A percentile compares a stretch with the other conserved stretches of the same genome.
These are phyloP conservation scores for Backusella sp. DNA, from an alignment of 192 early-diverging fungal species.

Conservation along the genomic window DNA sequence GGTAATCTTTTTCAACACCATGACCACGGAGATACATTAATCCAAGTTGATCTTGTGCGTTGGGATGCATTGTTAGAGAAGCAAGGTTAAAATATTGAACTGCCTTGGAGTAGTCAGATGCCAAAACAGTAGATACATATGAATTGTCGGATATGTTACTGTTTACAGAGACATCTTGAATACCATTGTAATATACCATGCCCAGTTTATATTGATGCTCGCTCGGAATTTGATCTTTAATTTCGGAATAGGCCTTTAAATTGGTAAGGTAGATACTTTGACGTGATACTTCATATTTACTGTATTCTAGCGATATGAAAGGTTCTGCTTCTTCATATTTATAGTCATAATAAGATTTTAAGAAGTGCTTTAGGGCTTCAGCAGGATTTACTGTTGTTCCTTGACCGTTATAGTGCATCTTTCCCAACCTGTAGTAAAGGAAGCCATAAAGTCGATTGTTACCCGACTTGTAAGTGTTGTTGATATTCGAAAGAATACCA, in stretches of 20 bases:
- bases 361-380: background rate
- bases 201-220: background rate
- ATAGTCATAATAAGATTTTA: background rate
- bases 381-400: background rate
- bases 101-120: no score
- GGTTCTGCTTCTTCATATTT: background rate
- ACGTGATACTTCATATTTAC: background rate
- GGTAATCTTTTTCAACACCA: no score
- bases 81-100: no score
- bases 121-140: no score
- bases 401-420: background rate
- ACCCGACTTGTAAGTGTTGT: background rate
- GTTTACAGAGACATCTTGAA: no score
- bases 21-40: no score
- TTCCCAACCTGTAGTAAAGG: background rate
- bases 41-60: no score
- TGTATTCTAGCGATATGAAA: background rate
- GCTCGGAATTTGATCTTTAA: background rate
- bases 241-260: background rate
- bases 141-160: no score
- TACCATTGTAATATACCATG: background rate
- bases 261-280: background rate
- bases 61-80: no score
- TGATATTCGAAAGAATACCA: background rate
- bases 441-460: background rate